Conservation (phyloP, 208 protist genomes). For the Crithidia brevicula region DNA sequence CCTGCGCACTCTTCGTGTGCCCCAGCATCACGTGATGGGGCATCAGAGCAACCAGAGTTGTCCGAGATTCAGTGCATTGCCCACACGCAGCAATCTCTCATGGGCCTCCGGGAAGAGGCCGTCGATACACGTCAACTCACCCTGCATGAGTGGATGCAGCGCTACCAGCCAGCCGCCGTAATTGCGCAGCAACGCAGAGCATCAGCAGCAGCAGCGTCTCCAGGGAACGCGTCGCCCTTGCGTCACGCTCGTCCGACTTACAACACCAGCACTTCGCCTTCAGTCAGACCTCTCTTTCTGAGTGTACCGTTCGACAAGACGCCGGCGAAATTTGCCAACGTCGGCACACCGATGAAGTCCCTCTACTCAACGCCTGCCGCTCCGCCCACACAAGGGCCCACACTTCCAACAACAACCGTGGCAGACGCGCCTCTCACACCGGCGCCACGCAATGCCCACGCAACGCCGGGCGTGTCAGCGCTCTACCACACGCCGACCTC, state of each 20-base stretch:
- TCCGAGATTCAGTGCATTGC: slow-evolving; percentile 8
- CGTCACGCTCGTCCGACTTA: not conserved
- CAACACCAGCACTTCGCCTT: not conserved
- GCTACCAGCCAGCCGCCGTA: slow-evolving; percentile 27
- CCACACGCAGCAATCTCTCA: slow-evolving; percentile 8
- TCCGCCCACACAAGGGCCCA: not conserved
- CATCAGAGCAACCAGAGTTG: not conserved
- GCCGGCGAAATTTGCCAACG: not conserved
- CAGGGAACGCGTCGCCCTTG: not conserved
- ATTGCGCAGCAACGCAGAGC: slow-evolving; percentile 14
- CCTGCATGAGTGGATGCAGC: slow-evolving; percentile 26
- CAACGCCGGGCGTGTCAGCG: slow-evolving; percentile 8
- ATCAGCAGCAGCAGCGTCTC: slow-evolving; percentile 1
- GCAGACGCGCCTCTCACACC: not conserved
- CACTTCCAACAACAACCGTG: not conserved
- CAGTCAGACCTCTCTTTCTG: not conserved
- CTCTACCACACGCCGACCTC: slow-evolving; percentile 31
- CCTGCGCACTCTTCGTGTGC: not conserved
- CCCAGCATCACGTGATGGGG: not conserved
- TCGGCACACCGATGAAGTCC: not conserved
- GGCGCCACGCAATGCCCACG: not conserved
- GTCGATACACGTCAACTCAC: slow-evolving; percentile 25
- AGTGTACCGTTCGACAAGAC: not conserved
- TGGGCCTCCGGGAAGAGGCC: slow-evolving; percentile 14
- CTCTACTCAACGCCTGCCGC: not conserved